These are phyloP conservation scores for Zasmidium cellare DNA, from an alignment of 2,329 filamentous ascomycete genomes.

Conservation along the genomic window DNA sequence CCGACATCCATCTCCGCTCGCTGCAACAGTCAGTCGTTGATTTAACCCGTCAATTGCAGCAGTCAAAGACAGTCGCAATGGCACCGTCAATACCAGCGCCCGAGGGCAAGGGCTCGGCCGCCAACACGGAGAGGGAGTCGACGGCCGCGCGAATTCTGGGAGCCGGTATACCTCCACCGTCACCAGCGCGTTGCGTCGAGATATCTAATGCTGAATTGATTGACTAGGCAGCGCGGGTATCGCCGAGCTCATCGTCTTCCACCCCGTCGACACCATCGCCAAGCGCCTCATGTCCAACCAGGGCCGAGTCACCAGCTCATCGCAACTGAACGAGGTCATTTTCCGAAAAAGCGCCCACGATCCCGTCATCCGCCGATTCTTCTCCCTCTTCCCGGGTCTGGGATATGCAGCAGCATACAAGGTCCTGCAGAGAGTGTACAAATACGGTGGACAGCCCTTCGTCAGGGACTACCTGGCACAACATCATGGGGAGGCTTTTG, in stretches of 20 bases:
- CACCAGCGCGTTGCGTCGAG: background rate
- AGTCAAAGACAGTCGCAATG: constrained; percentile 15
- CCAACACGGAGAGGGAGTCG: constrained; percentile 75
- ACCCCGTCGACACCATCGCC: constrained; percentile 95
- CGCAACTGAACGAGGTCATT: constrained; percentile 83
- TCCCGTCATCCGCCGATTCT: constrained; percentile 72
- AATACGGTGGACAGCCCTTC: constrained; percentile 96
- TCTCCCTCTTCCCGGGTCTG: constrained; percentile 93
- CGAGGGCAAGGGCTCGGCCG: constrained; percentile 32
- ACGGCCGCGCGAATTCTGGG: constrained; percentile 84
- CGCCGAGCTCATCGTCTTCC: constrained; percentile 88
- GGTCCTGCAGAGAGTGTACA: constrained; percentile 95
- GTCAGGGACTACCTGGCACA: constrained; percentile 82
- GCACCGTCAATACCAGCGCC: constrained; percentile 28
- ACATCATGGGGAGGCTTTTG: constrained; percentile 81
- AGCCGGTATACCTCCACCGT: constrained; percentile 65
- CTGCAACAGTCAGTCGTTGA: background rate
- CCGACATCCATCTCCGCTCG: background rate
- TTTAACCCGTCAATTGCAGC: background rate
- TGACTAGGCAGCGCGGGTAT: constrained; percentile 83
- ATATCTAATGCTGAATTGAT: background rate
- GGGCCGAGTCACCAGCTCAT: constrained; percentile 61
- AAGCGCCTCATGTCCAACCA: constrained; percentile 99
- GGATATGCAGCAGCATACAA: constrained; percentile 99
- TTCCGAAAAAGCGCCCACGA: constrained; percentile 86